phyloP scores from a whole-genome alignment of 805 yeast species.

The Kuraishia hungarica region DNA sequence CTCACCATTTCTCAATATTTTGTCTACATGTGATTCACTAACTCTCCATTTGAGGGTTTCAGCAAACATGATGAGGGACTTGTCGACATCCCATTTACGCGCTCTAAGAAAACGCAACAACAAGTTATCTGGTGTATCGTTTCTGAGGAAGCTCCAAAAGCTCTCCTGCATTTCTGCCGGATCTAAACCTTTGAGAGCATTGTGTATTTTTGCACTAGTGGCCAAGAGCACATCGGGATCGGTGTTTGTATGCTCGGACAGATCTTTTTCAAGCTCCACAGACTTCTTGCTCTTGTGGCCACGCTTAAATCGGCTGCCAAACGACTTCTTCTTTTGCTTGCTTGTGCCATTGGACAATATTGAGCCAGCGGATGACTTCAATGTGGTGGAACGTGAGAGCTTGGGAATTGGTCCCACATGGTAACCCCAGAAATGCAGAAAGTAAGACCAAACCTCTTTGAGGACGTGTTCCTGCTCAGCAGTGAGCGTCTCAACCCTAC shows the following conservation, averaged over 20 bases:
- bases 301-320: constrained; percentile 19
- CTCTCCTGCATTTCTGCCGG: constrained; percentile 41
- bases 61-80: constrained; percentile 63
- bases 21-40: constrained; percentile 50
- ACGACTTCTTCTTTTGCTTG: constrained; percentile 24
- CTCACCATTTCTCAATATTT: constrained; percentile 66
- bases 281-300: constrained; percentile 16
- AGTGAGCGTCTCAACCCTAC: constrained; percentile 37
- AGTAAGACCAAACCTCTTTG: constrained; percentile 65
- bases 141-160: constrained; percentile 55
- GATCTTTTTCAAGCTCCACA: constrained; percentile 7
- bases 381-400: constrained; percentile 9
- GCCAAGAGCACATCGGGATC: constrained; percentile 19
- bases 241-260: constrained; percentile 13
- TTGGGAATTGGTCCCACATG: constrained; percentile 21
- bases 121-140: constrained; percentile 76
- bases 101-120: constrained; percentile 75
- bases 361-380: constrained; percentile 5
- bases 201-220: constrained; percentile 32
- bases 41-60: constrained; percentile 71
- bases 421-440: constrained; percentile 53
- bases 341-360: constrained; percentile 5
- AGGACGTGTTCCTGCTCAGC: constrained; percentile 52
- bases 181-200: constrained; percentile 41
- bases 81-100: constrained; percentile 73